Conservation (phyloP, 768 basidiomycete species). For the Ramaria rubella region DNA sequence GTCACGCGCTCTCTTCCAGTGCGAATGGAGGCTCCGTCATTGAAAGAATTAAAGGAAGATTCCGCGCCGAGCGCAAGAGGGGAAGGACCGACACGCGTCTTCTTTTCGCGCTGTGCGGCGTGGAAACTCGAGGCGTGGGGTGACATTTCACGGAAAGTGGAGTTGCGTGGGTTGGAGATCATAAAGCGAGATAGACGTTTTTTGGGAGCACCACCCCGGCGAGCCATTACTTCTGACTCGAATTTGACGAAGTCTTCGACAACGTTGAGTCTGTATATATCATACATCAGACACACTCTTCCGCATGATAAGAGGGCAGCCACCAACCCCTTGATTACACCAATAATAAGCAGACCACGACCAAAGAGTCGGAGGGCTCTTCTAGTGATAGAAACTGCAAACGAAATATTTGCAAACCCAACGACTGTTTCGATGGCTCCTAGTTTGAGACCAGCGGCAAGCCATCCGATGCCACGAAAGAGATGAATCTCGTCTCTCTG, state of each 20-base stretch:
- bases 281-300: background rate
- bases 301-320: background rate
- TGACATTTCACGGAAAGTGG: slow-evolving; percentile 49
- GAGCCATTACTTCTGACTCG: slow-evolving; percentile 17
- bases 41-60: background rate
- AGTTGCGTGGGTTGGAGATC: slow-evolving; percentile 50
- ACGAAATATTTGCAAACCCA: slow-evolving; percentile 53
- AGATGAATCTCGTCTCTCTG: slow-evolving; percentile 35
- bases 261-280: slow-evolving; percentile 43
- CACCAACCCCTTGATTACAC: slow-evolving; percentile 61
- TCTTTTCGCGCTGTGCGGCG: slow-evolving; percentile 24
- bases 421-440: slow-evolving; percentile 58
- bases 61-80: slow-evolving; percentile 6
- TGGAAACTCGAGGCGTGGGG: slow-evolving; percentile 39
- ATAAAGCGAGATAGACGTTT: slow-evolving; percentile 38
- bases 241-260: slow-evolving; percentile 49
- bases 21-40: slow-evolving; percentile 10
- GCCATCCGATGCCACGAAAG: slow-evolving; percentile 60
- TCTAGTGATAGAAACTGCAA: slow-evolving; percentile 47
- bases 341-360: slow-evolving; percentile 51
- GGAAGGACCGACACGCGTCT: slow-evolving; percentile 10
- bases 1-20: slow-evolving; percentile 44
- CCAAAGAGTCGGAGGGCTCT: slow-evolving; percentile 51
- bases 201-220: too few relatives aligned
- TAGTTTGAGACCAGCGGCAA: slow-evolving; percentile 52